These are phyloP conservation scores for Chaetomium strumarium DNA, from an alignment of 2,329 filamentous ascomycete genomes.

Conservation along the genomic window DNA sequence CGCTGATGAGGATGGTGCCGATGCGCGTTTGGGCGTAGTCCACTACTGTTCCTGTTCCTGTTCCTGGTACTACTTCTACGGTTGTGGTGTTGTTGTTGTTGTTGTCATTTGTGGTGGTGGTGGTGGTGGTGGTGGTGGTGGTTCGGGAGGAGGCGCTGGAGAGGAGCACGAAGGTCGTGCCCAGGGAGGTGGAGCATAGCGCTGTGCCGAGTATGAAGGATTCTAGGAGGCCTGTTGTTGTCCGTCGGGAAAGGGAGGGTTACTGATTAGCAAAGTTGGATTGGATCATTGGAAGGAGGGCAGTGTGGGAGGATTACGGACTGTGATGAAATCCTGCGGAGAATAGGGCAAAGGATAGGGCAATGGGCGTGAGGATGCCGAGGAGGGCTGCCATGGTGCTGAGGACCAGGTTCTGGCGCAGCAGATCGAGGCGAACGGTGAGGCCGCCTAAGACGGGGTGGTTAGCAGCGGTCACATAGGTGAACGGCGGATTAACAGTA, in stretches of 20 bases:
- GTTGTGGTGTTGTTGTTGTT: too few relatives aligned
- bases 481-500: too few relatives aligned
- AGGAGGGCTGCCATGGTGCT: conserved; percentile 37
- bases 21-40: conserved; percentile 39
- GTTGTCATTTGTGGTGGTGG: not conserved
- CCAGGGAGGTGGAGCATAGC: conserved; percentile 67
- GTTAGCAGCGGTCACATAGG: too few relatives aligned
- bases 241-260: conserved; percentile 45
- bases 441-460: conserved; percentile 38
- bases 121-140: conserved; percentile 21
- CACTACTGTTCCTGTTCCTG: conserved; percentile 15
- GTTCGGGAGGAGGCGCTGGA: conserved; percentile 26
- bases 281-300: too few relatives aligned
- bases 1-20: conserved; percentile 60
- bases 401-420: conserved; percentile 39
- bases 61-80: too few relatives aligned
- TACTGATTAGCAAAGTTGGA: too few relatives aligned
- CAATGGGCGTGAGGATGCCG: conserved; percentile 42
- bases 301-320: conserved; percentile 2
- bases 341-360: conserved; percentile 38
- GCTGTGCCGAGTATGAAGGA: conserved; percentile 69
- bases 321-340: conserved; percentile 39
- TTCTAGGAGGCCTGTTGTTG: conserved; percentile 35
- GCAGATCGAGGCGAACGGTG: conserved; percentile 39
- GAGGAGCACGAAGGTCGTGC: conserved; percentile 58